phyloP scores from a whole-genome alignment of 2,329 filamentous ascomycete genomes.

The Penicillium janthinellum region DNA sequence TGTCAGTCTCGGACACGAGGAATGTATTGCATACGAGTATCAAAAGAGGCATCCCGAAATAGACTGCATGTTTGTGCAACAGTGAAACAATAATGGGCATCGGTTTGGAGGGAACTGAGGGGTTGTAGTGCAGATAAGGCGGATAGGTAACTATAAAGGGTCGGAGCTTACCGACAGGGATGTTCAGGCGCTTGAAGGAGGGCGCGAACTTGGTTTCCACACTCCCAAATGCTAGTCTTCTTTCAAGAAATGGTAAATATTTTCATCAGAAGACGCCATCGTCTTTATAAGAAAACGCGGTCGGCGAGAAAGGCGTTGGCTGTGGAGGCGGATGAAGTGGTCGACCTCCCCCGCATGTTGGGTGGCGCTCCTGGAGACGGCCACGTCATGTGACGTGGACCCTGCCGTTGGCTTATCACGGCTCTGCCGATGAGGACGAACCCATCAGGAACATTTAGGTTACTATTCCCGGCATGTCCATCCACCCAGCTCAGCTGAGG shows the following conservation, averaged over 20 bases:
- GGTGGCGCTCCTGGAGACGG: slow-evolving; percentile 5
- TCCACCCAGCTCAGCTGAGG: neutral
- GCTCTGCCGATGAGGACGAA: neutral
- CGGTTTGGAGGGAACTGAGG: slow-evolving; percentile 3
- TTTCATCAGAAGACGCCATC: slow-evolving; percentile 1
- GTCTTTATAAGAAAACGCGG: slow-evolving; percentile 8
- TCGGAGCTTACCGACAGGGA: slow-evolving; percentile 29
- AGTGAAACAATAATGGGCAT: slow-evolving; percentile 10
- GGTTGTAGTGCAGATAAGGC: slow-evolving; percentile 16
- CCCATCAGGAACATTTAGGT: neutral
- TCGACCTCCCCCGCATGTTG: neutral
- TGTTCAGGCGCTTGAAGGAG: neutral
- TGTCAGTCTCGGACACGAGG: slow-evolving; percentile 5
- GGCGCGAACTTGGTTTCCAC: neutral
- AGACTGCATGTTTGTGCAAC: slow-evolving; percentile 12
- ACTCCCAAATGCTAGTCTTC: neutral
- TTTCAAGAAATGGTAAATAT: neutral
- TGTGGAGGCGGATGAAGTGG: slow-evolving; percentile 1
- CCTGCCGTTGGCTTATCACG: neutral
- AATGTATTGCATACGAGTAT: slow-evolving; percentile 1
- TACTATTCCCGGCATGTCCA: slow-evolving; percentile 6
- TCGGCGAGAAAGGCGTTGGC: neutral
- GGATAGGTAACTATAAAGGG: slow-evolving; percentile 11
- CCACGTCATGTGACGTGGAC: slow-evolving; percentile 5
- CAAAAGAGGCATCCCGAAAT: slow-evolving; percentile 7